Percentiles rank a stretch among this genome's conserved stretches.
These are phyloP conservation scores for Smallanthus sonchifolius DNA, from an alignment of 129 eudicot species.

Conservation along the genomic window DNA sequence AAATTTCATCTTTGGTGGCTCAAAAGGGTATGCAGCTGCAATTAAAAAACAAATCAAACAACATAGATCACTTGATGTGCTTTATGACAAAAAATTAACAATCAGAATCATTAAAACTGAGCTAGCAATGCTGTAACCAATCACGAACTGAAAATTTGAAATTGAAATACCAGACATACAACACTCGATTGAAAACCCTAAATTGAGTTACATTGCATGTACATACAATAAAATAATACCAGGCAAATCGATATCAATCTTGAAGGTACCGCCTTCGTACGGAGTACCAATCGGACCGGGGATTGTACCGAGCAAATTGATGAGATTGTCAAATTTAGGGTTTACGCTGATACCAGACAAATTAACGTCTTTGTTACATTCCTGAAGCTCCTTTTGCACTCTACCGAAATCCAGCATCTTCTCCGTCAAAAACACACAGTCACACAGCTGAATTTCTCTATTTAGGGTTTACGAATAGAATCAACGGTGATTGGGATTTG, in stretches of 20 bases:
- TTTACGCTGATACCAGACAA: conserved; percentile 66
- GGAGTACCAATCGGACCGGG: conserved; percentile 88
- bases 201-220: conserved; percentile 14
- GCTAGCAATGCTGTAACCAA: no score
- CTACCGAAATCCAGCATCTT: conserved; percentile 77
- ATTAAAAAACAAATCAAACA: conserved; percentile 4
- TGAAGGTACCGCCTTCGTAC: conserved; percentile 85
- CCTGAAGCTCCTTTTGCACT: conserved; percentile 89
- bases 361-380: conserved; percentile 61
- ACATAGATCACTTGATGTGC: not conserved
- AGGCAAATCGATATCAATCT: conserved; percentile 78
- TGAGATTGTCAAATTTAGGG: conserved; percentile 55
- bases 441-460: not conserved
- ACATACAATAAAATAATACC: conserved; percentile 31
- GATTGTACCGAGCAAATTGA: conserved; percentile 64
- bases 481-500: not conserved
- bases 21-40: conserved; percentile 96
- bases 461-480: not conserved
- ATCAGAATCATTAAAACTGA: not conserved
- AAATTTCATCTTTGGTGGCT: conserved; percentile 90
- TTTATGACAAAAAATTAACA: not conserved
- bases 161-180: not conserved
- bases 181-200: not conserved
- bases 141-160: not conserved
- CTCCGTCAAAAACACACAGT: not conserved